Evolutionary conservation across 768 basidiomycete genomes (phyloP), one percentile per base, ranked within the genome.

Genomic region (Pleurotus tuoliensis): DNA sequence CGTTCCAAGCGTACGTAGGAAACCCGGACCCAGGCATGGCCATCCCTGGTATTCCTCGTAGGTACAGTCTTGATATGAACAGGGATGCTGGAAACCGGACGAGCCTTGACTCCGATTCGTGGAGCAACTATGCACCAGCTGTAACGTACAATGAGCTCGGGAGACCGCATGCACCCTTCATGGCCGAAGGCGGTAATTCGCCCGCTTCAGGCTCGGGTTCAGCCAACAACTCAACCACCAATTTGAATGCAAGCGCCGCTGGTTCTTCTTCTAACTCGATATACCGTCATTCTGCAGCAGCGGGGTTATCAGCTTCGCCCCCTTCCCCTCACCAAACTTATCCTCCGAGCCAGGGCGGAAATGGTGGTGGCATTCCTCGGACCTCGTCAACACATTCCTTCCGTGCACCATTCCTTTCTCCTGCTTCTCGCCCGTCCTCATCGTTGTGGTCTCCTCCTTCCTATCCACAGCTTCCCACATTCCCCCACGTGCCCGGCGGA

Each of bases 371-470:
- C 11, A 59, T 80, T 48, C 81, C 82, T 12, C 67, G 82, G 27
- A 69, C 64, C 25, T 65, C 67, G 53, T 77, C 73, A 18, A 69
- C 74, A 1, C 78, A 76, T 39, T 78, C 76, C 12, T 89, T 90
- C 73, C 82, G 88, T 22, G 73, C 81, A 0, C 85, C 88, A 1
- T 88, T 88, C 72, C 80, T 88, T 53, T 80, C 85, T 3, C 88
- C 88, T 0, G 78, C 86, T 1, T 86, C 84, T 0, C 78, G 87
- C n/a, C 86, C 86, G 0, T 70, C 78, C 3, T 82, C 80, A 1
- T 75, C 80, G 12, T 52, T 86, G 0, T 88, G 87, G 87, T 73
- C 80, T 0, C 86, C 87, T 7, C 83, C 85, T 1, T 64, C 77
- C 0, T 76, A 77, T 60, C 62, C 61, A 59, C 25, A 58, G 58